These are phyloP conservation scores for Neltuma alba DNA, from an alignment of 306 rosid genomes.

Conservation along the genomic window DNA sequence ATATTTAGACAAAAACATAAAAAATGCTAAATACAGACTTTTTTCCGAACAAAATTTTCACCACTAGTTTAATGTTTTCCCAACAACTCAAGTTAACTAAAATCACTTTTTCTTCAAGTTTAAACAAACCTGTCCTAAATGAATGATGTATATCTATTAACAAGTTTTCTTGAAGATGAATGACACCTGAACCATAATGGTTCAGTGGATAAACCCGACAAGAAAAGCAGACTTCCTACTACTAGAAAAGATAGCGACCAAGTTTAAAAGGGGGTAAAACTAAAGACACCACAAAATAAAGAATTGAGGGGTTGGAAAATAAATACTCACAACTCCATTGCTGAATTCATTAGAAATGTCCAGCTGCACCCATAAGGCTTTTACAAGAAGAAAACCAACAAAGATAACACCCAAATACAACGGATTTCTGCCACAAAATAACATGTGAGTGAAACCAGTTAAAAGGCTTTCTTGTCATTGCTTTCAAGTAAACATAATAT, in stretches of 20 bases:
- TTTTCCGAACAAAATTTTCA: too few species aligned
- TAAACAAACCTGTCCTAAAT: neutral
- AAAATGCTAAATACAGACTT: too few species aligned
- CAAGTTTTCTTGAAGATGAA: constrained; percentile 1
- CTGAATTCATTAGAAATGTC: constrained; percentile 66
- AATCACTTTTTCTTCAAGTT: too few species aligned
- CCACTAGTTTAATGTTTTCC: too few species aligned
- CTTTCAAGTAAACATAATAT: neutral
- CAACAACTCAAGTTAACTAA: too few species aligned
- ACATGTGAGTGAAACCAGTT: constrained; percentile 28
- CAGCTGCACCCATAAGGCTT: constrained; percentile 87
- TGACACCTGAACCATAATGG: constrained; percentile 3
- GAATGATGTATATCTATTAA: neutral
- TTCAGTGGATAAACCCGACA: constrained; percentile 1
- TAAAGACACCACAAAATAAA: constrained; percentile 10
- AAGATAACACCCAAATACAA: constrained; percentile 70
- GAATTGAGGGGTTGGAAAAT: constrained; percentile 20
- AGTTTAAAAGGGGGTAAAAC: neutral
- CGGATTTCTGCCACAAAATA: constrained; percentile 76
- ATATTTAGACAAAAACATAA: too few species aligned
- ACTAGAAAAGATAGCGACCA: neutral
- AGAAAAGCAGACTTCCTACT: constrained; percentile 15
- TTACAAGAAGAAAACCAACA: constrained; percentile 60
- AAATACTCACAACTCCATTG: constrained; percentile 74
- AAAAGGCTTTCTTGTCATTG: neutral